These are phyloP conservation scores for Escovopsis sp. DNA, from an alignment of 2,329 filamentous ascomycete species.

Conservation along the genomic window DNA sequence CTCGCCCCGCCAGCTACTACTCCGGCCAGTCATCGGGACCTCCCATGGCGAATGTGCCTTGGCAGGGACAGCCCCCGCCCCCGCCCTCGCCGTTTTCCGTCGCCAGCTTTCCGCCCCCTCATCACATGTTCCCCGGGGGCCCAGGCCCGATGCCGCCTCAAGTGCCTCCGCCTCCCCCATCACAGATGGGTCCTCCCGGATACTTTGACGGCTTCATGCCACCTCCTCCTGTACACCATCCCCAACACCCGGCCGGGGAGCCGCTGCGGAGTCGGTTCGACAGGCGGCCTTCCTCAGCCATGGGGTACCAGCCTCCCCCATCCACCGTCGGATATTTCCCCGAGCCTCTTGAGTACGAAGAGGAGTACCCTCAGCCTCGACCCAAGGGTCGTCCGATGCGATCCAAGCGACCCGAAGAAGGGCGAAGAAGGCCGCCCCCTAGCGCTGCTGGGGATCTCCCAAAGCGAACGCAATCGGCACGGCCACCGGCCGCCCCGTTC, in stretches of 20 bases:
- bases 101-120: conserved; percentile 19
- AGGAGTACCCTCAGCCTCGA: conserved; percentile 18
- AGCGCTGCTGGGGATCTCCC: conserved; percentile 22
- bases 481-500: conserved; percentile 14
- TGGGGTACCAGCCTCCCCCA: conserved; percentile 16
- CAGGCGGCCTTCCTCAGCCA: conserved; percentile 21
- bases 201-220: conserved; percentile 17
- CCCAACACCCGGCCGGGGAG: conserved; percentile 12
- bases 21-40: conserved; percentile 15
- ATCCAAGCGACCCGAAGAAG: conserved; percentile 27
- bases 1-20: conserved; percentile 22
- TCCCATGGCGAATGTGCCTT: conserved; percentile 13
- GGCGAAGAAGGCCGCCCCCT: conserved; percentile 33
- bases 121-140: conserved; percentile 7
- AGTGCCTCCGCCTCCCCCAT: conserved; percentile 14
- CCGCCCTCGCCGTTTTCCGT: conserved; percentile 9
- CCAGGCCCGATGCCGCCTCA: conserved; percentile 10
- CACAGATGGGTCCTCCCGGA: conserved; percentile 13
- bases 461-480: conserved; percentile 19
- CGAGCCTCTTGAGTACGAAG: conserved; percentile 24
- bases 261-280: conserved; percentile 21
- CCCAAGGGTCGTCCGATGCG: conserved; percentile 27
- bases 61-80: conserved; percentile 13
- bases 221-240: conserved; percentile 8
- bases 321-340: conserved; percentile 17